These are phyloP conservation scores for Gossypium ekmanianum DNA, from an alignment of 345 rosid genomes.

Conservation along the genomic window DNA sequence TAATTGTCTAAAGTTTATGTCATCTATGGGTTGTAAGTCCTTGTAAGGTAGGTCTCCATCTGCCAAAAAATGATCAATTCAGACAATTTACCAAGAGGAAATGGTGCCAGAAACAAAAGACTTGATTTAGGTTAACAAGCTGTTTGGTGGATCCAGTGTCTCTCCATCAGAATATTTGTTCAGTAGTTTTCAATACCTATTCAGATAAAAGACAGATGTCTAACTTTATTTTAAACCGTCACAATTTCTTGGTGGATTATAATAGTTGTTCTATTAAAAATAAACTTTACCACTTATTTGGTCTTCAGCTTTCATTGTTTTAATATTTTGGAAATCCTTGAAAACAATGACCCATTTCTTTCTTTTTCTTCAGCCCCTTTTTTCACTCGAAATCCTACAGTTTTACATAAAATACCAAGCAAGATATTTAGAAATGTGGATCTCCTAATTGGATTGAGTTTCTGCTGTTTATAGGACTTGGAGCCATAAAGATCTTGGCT, in stretches of 20 bases:
- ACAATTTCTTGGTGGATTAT: too few relatives aligned
- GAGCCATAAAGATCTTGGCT: background rate
- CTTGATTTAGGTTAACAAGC: background rate
- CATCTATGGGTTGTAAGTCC: background rate
- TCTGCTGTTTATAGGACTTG: background rate
- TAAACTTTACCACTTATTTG: background rate
- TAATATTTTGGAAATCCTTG: background rate
- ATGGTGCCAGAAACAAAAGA: background rate
- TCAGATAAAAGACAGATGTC: background rate
- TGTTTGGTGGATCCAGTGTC: background rate
- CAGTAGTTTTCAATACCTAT: background rate
- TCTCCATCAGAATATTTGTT: too few relatives aligned
- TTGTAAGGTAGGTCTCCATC: background rate
- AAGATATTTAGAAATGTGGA: background rate
- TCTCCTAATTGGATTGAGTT: background rate
- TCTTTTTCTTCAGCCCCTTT: background rate
- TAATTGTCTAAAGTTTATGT: background rate
- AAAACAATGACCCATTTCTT: background rate
- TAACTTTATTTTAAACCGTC: background rate
- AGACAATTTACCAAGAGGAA: background rate
- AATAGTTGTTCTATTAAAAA: background rate
- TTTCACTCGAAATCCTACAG: background rate
- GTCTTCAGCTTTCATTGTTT: background rate
- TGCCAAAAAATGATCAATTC: background rate
- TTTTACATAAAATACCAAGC: background rate